A percentile compares a stretch with the other conserved stretches of the same genome.
Conservation (phyloP, 768 basidiomycete genomes). For the Hirschioporus abietinus region DNA sequence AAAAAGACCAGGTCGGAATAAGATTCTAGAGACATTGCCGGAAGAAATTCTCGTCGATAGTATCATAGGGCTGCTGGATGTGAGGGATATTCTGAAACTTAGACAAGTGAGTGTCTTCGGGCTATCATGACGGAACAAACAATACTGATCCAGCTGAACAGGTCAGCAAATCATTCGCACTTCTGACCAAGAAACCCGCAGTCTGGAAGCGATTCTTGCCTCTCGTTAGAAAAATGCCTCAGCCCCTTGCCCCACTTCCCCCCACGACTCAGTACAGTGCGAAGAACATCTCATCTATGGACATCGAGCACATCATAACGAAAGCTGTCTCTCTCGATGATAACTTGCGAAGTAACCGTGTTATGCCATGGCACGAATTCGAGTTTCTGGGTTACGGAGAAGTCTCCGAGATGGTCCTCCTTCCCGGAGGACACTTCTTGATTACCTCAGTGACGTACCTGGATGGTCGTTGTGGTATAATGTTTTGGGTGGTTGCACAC, state of each 20-base stretch:
- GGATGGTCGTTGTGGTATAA: conserved; percentile 41
- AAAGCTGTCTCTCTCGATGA: conserved; percentile 55
- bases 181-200: conserved; percentile 60
- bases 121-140: neutral
- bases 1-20: neutral
- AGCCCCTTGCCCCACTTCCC: conserved; percentile 57
- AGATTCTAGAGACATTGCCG: conserved; percentile 21
- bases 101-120: conserved; percentile 26
- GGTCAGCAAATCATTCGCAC: conserved; percentile 56
- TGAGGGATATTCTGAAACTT: conserved; percentile 32
- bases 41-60: conserved; percentile 35
- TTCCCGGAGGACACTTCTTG: conserved; percentile 66
- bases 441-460: conserved; percentile 51
- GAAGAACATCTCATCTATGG: conserved; percentile 27
- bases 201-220: conserved; percentile 65
- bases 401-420: conserved; percentile 48
- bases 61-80: conserved; percentile 29
- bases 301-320: conserved; percentile 53
- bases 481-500: conserved; percentile 54
- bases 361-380: conserved; percentile 19
- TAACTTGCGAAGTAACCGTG: conserved; percentile 38
- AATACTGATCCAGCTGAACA: conserved; percentile 18
- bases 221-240: conserved; percentile 29
- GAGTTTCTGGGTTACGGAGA: conserved; percentile 26
- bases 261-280: conserved; percentile 46